A percentile compares a stretch with the other conserved stretches of the same genome.
Conservation (phyloP, 371 early-diverging fungal genomes). For the Mucor piriformis region DNA sequence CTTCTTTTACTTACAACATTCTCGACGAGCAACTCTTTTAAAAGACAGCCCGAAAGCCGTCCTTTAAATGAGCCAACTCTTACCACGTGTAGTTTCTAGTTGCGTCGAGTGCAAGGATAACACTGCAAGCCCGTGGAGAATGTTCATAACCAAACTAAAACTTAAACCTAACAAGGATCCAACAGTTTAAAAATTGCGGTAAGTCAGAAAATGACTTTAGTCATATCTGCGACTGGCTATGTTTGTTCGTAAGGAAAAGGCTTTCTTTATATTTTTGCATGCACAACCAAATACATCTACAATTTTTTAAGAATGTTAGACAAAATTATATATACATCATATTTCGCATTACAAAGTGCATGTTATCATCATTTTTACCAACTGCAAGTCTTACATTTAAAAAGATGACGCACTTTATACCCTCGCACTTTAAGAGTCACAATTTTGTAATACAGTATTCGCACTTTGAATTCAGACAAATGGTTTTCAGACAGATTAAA, state of each 20-base stretch:
- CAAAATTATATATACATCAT: conserved; percentile 6
- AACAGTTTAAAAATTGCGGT: conserved; percentile 13
- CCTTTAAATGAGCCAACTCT: conserved; percentile 5
- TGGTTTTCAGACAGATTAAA: no score
- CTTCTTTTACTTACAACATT: conserved; percentile 11
- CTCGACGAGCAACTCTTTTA: conserved; percentile 14
- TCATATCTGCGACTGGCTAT: conserved; percentile 9
- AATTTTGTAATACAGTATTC: no score
- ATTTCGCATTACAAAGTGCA: conserved; percentile 1
- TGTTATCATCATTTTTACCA: conserved; percentile 2
- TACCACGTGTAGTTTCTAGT: conserved; percentile 4
- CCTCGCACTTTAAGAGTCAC: no score
- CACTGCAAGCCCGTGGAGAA: conserved; percentile 14
- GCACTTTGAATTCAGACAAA: no score
- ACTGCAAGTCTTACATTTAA: no score
- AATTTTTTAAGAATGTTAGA: conserved; percentile 7
- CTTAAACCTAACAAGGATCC: conserved; percentile 16
- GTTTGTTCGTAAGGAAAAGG: conserved; percentile 12
- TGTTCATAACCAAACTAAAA: conserved; percentile 12
- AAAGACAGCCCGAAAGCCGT: conserved; percentile 4
- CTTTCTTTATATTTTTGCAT: no score
- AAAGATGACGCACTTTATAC: no score
- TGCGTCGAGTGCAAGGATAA: conserved; percentile 13
- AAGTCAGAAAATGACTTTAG: conserved; percentile 10
- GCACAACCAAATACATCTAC: no score